Base-by-base conservation (phyloP, 441 rosid genomes). In the Arabidopsis lyrata region DNA sequence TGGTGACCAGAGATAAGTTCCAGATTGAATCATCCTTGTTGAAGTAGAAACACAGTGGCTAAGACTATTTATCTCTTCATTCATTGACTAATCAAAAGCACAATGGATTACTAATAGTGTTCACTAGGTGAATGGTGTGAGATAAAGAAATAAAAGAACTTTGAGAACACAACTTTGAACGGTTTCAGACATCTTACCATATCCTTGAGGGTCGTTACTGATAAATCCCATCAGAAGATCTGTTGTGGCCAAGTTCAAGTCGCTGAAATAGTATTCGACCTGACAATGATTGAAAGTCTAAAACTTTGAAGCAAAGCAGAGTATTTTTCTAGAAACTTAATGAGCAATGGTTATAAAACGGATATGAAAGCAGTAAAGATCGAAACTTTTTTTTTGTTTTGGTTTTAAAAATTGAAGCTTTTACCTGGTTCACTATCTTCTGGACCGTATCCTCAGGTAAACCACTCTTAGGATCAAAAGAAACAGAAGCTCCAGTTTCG, bases 181-280 rank as follows among this genome's bases (percentile, higher is more conserved):
- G 35, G 35, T 32, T 32, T 32, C 35, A 24, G 22, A 66, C 31
- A 66, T 48, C 73, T 81, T 78, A 95, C 99, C 99, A 81, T 86
- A 91, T 77, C 98, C 98, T 68, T 93, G 91, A 67, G 97, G 90
- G 84, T 93, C 98, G 79, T 91, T 95, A 83, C 76, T 83, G 53
- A 91, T 95, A 79, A 87, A 95, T 82, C 90, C 90, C 82, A 95
- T 95, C 54, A 93, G 78, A 77, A 89, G 97, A 88, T 95, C 96
- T 2, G 99, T 95, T 15, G 99, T 95, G 8, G 98, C 98, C 87
- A 95, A 86, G 85, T 95, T 95, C 78, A 95, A 73, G 80, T 95
- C 98, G 59, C 99, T 89, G 79, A 95, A 95, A 76, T 93, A 95
- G 66, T 95, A 95, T 62, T 95, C 99, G 73, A 95, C 98, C 99